A percentile compares a stretch with the other conserved stretches of the same genome.
These are phyloP conservation scores for Fusarium sacchari DNA, from an alignment of 2,329 filamentous ascomycete genomes.

Conservation along the genomic window DNA sequence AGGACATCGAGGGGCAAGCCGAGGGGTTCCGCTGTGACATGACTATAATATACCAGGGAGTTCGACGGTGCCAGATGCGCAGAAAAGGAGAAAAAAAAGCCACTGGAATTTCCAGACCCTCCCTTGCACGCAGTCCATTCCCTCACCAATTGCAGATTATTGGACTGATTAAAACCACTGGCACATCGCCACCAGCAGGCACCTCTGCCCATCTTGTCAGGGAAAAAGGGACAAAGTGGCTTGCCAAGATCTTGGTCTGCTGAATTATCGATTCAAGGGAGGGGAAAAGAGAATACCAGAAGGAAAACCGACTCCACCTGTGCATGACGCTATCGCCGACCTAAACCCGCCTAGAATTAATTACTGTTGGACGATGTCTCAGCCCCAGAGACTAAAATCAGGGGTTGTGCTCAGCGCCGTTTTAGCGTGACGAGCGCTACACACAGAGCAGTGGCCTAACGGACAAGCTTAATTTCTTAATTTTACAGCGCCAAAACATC, in stretches of 20 bases:
- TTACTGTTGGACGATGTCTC: not conserved
- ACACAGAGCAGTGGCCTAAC: too few species aligned
- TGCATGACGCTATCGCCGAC: not conserved
- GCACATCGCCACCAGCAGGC: not conserved
- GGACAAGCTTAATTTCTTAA: not conserved
- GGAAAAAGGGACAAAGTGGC: not conserved
- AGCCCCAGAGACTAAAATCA: not conserved
- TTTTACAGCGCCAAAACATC: not conserved
- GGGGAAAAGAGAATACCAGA: conserved; percentile 7
- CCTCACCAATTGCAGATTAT: not conserved
- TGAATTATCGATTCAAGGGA: conserved; percentile 3
- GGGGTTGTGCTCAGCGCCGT: not conserved
- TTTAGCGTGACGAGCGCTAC: not conserved
- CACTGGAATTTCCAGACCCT: conserved; percentile 18
- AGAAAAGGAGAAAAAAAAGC: conserved; percentile 13
- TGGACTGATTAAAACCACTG: not conserved
- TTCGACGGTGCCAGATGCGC: not conserved
- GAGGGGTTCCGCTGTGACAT: not conserved
- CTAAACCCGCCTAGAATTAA: not conserved
- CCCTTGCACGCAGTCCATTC: conserved; percentile 5
- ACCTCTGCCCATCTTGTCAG: not conserved
- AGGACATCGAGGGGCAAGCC: not conserved
- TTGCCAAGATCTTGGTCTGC: not conserved
- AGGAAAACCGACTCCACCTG: not conserved
- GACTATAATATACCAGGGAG: conserved; percentile 17